A percentile compares a stretch with the other conserved stretches of the same genome.
These are phyloP conservation scores for Acacia confusa DNA, from an alignment of 306 rosid species.

Conservation along the genomic window DNA sequence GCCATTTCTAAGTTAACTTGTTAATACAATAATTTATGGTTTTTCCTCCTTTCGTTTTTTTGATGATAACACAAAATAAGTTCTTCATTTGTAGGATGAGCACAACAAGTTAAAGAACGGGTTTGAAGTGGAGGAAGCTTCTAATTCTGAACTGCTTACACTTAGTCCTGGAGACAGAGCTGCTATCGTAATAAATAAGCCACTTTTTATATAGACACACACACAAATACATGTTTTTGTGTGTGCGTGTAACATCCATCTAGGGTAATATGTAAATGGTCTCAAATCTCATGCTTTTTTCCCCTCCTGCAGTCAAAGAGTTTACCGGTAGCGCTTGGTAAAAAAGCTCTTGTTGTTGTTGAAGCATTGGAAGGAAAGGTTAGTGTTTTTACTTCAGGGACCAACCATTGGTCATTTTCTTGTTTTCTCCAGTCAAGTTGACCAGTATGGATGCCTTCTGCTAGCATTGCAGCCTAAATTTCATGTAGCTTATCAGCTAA, in stretches of 20 bases:
- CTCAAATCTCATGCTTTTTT: conserved; percentile 22
- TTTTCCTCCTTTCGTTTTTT: background rate
- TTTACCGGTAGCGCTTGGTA: conserved; percentile 74
- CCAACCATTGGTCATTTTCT: background rate
- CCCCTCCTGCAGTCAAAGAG: conserved; percentile 63
- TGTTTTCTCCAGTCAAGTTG: background rate
- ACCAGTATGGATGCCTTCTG: background rate
- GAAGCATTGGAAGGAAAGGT: conserved; percentile 99
- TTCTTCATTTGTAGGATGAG: conserved; percentile 58
- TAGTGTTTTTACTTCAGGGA: conserved; percentile 28
- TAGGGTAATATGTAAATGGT: conserved; percentile 21
- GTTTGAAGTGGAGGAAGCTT: conserved; percentile 63
- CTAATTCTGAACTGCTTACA: conserved; percentile 56
- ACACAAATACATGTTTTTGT: background rate
- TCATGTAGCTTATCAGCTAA: conserved; percentile 11
- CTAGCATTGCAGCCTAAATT: background rate
- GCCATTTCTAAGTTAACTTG: conserved; percentile 17
- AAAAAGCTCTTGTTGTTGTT: conserved; percentile 63
- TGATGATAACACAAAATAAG: conserved; percentile 7
- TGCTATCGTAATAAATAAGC: conserved; percentile 59
- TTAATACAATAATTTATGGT: background rate
- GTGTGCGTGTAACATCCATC: conserved; percentile 14
- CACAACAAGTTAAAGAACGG: conserved; percentile 89
- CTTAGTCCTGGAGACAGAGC: conserved; percentile 73
- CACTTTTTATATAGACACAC: background rate